Conservation (phyloP, 129 eudicot species). For the Pulicaria dysenterica region DNA sequence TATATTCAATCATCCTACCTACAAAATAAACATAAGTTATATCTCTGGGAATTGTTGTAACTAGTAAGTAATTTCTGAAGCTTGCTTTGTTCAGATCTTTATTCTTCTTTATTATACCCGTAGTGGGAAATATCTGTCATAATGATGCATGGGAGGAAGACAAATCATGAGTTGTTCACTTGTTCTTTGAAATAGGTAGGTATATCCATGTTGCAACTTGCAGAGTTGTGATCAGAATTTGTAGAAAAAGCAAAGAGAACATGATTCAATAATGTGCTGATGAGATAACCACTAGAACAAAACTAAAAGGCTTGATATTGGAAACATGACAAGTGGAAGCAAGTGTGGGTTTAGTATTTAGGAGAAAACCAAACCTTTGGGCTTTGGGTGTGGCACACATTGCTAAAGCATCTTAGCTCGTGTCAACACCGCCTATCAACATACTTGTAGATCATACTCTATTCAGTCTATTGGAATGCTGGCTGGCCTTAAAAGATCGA, state of each 20-base stretch:
- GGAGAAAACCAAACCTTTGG: neutral
- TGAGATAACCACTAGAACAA: neutral
- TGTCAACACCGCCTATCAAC: constrained; percentile 1
- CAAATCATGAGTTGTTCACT: neutral
- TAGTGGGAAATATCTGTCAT: constrained; percentile 7
- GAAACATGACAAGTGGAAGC: neutral
- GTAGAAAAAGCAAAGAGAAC: neutral
- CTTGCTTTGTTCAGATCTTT: neutral
- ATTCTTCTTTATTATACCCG: neutral
- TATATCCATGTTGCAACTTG: neutral
- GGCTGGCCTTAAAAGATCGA: neutral
- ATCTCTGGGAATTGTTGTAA: constrained; percentile 11
- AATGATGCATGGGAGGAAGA: neutral
- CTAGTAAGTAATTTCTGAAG: neutral
- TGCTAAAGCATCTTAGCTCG: neutral
- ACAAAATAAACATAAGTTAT: neutral
- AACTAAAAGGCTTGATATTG: neutral
- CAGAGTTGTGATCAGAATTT: neutral
- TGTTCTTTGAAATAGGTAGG: neutral
- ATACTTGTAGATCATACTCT: constrained; percentile 5
- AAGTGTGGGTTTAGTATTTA: neutral
- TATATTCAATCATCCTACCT: neutral
- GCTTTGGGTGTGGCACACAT: constrained; percentile 14
- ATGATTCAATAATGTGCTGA: neutral
- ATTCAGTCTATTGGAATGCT: neutral